These are phyloP conservation scores for Berkeleyomyces basicola DNA, from an alignment of 2,329 filamentous ascomycete species.

Conservation along the genomic window DNA sequence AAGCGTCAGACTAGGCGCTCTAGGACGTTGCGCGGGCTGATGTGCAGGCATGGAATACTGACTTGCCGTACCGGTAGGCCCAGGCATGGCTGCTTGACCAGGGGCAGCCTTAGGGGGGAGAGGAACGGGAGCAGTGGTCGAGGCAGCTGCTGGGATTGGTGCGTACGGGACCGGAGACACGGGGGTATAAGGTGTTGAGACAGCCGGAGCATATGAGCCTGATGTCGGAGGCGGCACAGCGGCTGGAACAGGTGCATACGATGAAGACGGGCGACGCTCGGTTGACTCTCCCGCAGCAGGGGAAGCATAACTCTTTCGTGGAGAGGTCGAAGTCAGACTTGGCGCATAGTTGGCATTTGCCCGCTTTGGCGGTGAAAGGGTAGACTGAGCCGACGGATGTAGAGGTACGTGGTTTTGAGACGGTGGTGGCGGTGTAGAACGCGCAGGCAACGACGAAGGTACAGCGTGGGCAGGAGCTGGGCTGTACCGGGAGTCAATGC, in stretches of 20 bases:
- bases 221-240: constrained; percentile 6
- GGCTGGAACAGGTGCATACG: constrained; percentile 25
- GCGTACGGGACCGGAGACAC: neutral
- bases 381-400: constrained; percentile 22
- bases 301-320: constrained; percentile 7
- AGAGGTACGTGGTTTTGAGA: constrained; percentile 15
- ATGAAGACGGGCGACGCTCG: constrained; percentile 38
- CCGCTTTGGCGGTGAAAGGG: constrained; percentile 40
- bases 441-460: constrained; percentile 18
- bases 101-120: constrained; percentile 15
- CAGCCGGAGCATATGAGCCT: neutral
- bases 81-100: neutral
- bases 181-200: neutral
- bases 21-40: constrained; percentile 25
- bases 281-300: neutral
- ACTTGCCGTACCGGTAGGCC: constrained; percentile 6
- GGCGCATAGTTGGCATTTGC: constrained; percentile 31
- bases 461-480: constrained; percentile 19
- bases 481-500: constrained; percentile 24
- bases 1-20: constrained; percentile 37
- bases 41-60: constrained; percentile 10
- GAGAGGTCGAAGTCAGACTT: neutral
- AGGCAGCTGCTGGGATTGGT: neutral
- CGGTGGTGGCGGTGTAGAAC: constrained; percentile 35
- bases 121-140: neutral